phyloP scores from a whole-genome alignment of 306 rosid species.

The Malus orientalis region DNA sequence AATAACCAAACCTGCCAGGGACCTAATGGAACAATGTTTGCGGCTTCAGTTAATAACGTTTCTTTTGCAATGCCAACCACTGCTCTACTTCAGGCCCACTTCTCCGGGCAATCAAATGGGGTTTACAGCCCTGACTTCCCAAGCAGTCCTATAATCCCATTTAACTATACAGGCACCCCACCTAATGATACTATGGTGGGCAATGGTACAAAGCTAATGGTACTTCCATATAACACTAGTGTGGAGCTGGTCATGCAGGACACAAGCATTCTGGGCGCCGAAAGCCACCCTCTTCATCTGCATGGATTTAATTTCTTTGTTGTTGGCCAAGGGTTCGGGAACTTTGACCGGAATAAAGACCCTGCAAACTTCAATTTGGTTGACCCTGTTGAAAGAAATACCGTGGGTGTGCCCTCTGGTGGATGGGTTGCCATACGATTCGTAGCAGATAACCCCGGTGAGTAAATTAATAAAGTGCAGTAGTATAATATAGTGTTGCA shows the following conservation, averaged over 20 bases:
- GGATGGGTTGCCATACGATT: conserved; percentile 65
- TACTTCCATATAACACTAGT: conserved; percentile 49
- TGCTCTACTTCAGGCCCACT: conserved; percentile 56
- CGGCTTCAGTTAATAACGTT: conserved; percentile 61
- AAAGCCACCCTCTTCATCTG: conserved; percentile 61
- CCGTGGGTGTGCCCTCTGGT: conserved; percentile 53
- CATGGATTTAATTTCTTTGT: conserved; percentile 69
- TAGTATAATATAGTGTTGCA: neutral
- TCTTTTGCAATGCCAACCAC: conserved; percentile 45
- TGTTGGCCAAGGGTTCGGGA: conserved; percentile 66
- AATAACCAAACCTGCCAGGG: conserved; percentile 49
- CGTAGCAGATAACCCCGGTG: conserved; percentile 64
- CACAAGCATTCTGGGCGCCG: conserved; percentile 52
- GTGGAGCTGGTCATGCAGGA: conserved; percentile 54
- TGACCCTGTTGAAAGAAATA: conserved; percentile 56
- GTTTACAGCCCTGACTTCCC: conserved; percentile 42
- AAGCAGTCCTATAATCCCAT: conserved; percentile 24
- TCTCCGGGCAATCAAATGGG: conserved; percentile 33
- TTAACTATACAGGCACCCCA: conserved; percentile 50
- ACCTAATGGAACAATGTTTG: conserved; percentile 60
- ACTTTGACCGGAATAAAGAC: conserved; percentile 42
- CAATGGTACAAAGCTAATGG: conserved; percentile 52
- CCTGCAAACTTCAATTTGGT: conserved; percentile 42
- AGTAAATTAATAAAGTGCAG: neutral
- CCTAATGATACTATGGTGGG: conserved; percentile 52